Conservation (phyloP, 129 eudicot genomes). For the Mikania micrantha region DNA sequence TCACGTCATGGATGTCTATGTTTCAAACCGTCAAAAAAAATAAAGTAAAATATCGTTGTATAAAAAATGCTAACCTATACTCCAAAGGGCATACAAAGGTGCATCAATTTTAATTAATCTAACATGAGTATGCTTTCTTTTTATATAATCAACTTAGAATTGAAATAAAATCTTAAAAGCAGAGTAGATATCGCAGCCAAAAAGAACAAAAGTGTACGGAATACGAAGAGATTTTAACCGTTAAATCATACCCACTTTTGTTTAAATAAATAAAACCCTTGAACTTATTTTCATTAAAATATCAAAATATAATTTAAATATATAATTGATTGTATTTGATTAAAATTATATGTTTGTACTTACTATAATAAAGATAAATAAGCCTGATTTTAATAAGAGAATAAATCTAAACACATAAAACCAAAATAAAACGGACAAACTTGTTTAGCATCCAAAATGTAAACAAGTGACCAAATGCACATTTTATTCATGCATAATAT, state of each 20-base stretch:
- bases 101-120: too few relatives aligned
- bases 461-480: not conserved
- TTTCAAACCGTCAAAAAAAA: too few relatives aligned
- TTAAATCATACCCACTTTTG: not conserved
- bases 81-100: too few relatives aligned
- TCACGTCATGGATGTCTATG: too few relatives aligned
- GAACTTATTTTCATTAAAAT: not conserved
- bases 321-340: not conserved
- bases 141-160: not conserved
- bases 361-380: not conserved
- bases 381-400: not conserved
- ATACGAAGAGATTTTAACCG: not conserved
- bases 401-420: conserved; percentile 14
- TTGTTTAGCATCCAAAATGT: not conserved
- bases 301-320: not conserved
- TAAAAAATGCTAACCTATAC: too few relatives aligned
- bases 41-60: too few relatives aligned
- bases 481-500: not conserved
- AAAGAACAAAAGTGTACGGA: not conserved
- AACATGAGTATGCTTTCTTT: not conserved
- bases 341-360: not conserved
- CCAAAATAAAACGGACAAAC: not conserved
- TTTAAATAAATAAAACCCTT: not conserved
- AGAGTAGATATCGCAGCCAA: not conserved
- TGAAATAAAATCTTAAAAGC: too few relatives aligned